These are phyloP conservation scores for Silene uniflora DNA, from an alignment of 148 eudicot species.

Conservation along the genomic window DNA sequence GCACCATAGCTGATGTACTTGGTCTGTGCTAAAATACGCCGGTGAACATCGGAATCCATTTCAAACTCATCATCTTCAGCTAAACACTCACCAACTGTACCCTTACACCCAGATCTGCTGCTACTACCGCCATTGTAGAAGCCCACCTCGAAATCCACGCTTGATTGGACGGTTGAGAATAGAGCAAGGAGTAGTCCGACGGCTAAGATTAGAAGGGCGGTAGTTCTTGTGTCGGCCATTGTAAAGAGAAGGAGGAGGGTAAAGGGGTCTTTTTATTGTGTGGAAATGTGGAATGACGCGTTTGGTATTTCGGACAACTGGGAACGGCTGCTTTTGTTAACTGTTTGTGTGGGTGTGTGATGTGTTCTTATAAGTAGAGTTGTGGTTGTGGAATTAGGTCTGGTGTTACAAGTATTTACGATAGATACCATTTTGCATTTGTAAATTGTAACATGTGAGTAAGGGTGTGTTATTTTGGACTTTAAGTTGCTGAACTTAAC, in stretches of 20 bases:
- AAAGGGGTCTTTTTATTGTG: background rate
- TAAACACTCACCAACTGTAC: slow-evolving; percentile 28
- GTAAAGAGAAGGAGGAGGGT: background rate
- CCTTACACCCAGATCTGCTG: slow-evolving; percentile 26
- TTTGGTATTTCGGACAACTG: background rate
- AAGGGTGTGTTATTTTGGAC: too few relatives aligned
- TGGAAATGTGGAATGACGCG: background rate
- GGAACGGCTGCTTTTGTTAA: background rate
- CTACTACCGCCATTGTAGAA: background rate
- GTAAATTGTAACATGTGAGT: too few relatives aligned
- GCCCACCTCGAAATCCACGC: background rate
- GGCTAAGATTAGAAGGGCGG: slow-evolving; percentile 16
- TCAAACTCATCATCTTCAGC: slow-evolving; percentile 26
- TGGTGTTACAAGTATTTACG: too few relatives aligned
- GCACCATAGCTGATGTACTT: slow-evolving; percentile 57
- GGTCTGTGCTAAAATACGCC: slow-evolving; percentile 38
- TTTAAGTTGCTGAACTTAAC: too few relatives aligned
- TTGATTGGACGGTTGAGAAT: slow-evolving; percentile 23
- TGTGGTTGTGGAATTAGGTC: too few relatives aligned
- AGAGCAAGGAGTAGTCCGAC: slow-evolving; percentile 9
- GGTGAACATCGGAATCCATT: slow-evolving; percentile 31
- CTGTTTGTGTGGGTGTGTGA: too few relatives aligned
- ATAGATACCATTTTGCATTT: too few relatives aligned
- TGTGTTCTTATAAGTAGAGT: too few relatives aligned
- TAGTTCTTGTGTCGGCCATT: slow-evolving; percentile 26